phyloP scores from a whole-genome alignment of 2,329 filamentous ascomycete species.

The Diaporthe amygdali region DNA sequence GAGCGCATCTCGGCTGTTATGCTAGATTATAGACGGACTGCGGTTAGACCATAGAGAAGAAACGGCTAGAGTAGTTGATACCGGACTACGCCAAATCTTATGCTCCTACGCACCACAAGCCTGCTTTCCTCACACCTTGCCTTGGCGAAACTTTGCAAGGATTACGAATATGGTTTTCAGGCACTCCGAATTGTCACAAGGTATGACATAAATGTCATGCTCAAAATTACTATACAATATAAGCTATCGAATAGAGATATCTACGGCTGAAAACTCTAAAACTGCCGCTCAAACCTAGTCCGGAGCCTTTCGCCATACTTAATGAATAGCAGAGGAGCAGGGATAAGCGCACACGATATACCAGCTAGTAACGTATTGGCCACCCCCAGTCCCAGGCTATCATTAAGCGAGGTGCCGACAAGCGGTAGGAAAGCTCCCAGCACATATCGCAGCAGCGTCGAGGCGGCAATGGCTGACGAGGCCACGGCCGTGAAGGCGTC shows the following conservation, averaged over 20 bases:
- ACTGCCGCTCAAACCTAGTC: not conserved
- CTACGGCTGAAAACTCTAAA: not conserved
- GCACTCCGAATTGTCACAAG: too few species aligned
- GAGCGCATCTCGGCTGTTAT: not conserved
- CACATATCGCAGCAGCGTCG: conserved; percentile 1
- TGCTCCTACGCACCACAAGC: too few species aligned
- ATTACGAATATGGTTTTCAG: too few species aligned
- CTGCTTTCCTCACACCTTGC: not conserved
- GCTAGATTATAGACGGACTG: conserved; percentile 5
- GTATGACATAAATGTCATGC: not conserved
- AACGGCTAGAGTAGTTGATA: not conserved
- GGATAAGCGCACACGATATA: not conserved
- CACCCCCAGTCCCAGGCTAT: not conserved
- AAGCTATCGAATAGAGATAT: not conserved
- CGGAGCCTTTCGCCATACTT: not conserved
- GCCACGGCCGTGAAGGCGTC: conserved; percentile 16
- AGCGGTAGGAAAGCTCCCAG: conserved; percentile 5
- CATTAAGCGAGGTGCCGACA: not conserved
- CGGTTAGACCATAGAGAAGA: conserved; percentile 5
- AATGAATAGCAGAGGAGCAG: not conserved
- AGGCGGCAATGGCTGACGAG: conserved; percentile 11
- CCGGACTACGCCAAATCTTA: not conserved
- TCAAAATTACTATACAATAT: not conserved
- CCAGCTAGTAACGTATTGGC: conserved; percentile 7
- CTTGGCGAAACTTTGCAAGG: not conserved